Conservation (phyloP, 2,329 filamentous ascomycete species). For the Xylariaceae sp. region DNA sequence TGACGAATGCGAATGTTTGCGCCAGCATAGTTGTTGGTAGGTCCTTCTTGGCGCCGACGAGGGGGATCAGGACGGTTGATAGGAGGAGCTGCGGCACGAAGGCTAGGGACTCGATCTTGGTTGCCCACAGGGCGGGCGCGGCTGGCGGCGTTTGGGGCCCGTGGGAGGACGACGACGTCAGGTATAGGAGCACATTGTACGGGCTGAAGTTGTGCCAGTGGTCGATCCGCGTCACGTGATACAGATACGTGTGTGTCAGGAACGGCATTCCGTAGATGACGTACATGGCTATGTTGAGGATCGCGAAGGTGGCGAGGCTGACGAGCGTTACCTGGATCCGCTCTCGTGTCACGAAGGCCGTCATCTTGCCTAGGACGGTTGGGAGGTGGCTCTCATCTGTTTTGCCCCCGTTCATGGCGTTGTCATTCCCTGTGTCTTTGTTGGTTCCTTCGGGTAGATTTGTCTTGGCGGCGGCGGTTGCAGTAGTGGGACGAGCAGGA, state of each 20-base stretch:
- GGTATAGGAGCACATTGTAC: conserved; percentile 88
- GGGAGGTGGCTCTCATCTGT: background rate
- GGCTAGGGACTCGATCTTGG: conserved; percentile 69
- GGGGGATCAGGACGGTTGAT: conserved; percentile 69
- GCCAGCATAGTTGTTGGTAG: conserved; percentile 82
- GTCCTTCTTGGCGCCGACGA: conserved; percentile 74
- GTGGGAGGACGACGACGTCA: conserved; percentile 69
- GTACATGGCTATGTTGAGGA: conserved; percentile 77
- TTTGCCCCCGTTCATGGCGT: background rate
- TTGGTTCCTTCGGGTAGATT: background rate
- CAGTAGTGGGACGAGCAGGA: background rate
- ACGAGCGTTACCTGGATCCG: conserved; percentile 56
- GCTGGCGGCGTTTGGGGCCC: no score
- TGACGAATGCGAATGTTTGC: conserved; percentile 94
- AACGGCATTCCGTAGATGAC: conserved; percentile 73
- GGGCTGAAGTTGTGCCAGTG: conserved; percentile 98
- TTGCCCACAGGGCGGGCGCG: background rate
- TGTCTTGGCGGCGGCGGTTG: background rate
- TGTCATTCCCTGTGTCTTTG: conserved; percentile 3
- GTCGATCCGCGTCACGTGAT: conserved; percentile 89
- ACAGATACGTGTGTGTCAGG: conserved; percentile 83
- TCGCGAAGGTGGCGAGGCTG: conserved; percentile 69
- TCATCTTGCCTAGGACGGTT: conserved; percentile 28
- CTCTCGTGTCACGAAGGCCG: conserved; percentile 48
- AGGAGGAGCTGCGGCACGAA: conserved; percentile 86